Conservation (phyloP, 2,329 filamentous ascomycete species). For the Microsporum audouinii region DNA sequence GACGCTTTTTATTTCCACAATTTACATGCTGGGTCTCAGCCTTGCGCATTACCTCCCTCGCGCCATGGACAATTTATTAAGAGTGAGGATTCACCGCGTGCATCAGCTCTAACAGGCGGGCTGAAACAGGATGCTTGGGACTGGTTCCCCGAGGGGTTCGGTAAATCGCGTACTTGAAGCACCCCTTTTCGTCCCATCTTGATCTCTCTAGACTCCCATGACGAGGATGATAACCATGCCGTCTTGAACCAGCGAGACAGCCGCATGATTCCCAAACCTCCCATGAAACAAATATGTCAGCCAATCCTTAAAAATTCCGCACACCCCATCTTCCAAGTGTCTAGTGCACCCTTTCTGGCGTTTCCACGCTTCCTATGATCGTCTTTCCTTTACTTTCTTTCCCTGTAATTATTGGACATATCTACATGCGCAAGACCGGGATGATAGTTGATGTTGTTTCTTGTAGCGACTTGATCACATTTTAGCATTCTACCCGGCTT, state of each 20-base stretch:
- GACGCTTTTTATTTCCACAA: slow-evolving; percentile 1
- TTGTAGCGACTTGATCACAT: neutral
- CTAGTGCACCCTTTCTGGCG: neutral
- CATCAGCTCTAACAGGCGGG: neutral
- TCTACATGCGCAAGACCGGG: neutral
- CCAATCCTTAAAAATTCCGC: neutral
- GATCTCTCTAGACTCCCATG: neutral
- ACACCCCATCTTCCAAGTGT: neutral
- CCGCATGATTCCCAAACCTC: neutral
- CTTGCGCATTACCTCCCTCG: neutral
- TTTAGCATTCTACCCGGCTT: neutral
- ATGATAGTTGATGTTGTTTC: neutral
- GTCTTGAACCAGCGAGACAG: neutral
- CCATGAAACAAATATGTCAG: neutral
- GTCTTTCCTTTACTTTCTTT: neutral
- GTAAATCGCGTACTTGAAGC: neutral
- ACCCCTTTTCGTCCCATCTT: neutral
- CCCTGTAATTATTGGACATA: slow-evolving; percentile 2
- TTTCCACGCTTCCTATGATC: neutral
- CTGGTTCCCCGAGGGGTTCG: neutral
- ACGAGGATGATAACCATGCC: neutral
- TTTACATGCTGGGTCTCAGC: slow-evolving; percentile 1
- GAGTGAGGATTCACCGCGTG: neutral
- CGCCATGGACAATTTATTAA: neutral
- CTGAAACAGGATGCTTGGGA: neutral